Evolutionary conservation across 2,329 filamentous ascomycete genomes (phyloP).

Genomic region (Colletotrichum liriopes): DNA sequence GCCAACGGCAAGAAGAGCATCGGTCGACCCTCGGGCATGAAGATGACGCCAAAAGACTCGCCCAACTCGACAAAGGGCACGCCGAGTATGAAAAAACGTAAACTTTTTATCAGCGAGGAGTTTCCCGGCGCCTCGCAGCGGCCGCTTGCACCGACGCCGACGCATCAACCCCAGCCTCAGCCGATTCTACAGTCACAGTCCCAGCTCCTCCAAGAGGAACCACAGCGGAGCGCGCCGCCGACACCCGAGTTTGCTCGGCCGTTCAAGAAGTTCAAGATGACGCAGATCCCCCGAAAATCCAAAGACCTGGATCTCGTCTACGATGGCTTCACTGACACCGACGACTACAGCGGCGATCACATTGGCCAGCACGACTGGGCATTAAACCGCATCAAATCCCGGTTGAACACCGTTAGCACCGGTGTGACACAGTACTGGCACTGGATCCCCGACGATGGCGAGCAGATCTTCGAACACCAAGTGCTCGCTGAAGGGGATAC

Average conservation of each 20-base stretch:
- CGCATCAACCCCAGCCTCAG: not conserved
- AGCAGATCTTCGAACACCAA: constrained; percentile 66
- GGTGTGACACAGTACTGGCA: constrained; percentile 71
- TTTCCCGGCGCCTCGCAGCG: constrained; percentile 17
- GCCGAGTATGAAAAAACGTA: constrained; percentile 51
- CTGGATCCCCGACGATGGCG: constrained; percentile 58
- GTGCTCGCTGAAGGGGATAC: constrained; percentile 63
- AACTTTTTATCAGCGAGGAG: constrained; percentile 44
- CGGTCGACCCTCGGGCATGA: constrained; percentile 68
- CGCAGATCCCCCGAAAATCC: not conserved
- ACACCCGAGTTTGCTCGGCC: constrained; percentile 29
- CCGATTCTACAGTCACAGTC: not conserved
- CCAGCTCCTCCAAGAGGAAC: not conserved
- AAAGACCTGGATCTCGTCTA: constrained; percentile 59
- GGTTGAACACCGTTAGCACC: constrained; percentile 61
- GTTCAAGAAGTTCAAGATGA: constrained; percentile 28
- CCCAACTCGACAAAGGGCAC: constrained; percentile 46
- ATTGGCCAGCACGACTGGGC: constrained; percentile 66
- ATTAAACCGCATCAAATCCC: constrained; percentile 67
- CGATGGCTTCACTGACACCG: constrained; percentile 66
- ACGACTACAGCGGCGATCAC: constrained; percentile 64
- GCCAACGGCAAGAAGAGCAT: constrained; percentile 72
- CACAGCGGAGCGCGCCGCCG: constrained; percentile 17
- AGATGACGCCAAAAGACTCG: constrained; percentile 49
- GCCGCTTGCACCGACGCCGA: constrained; percentile 26